Conservation (phyloP, 805 yeast species). For the Saturnispora mendoncae region DNA sequence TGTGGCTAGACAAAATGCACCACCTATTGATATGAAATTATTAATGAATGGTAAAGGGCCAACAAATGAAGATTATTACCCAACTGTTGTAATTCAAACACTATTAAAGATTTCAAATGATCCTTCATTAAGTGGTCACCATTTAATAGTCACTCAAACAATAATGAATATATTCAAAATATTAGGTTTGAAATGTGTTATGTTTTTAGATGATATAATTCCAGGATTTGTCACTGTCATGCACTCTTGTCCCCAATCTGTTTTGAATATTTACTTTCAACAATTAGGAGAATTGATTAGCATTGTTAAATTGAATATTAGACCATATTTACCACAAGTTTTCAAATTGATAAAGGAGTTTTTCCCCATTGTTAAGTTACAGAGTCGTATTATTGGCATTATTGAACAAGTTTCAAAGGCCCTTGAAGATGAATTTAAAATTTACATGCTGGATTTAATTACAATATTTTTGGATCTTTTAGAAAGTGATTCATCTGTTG, state of each 20-base stretch:
- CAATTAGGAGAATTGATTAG: slow-evolving; percentile 72
- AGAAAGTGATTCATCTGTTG: slow-evolving; percentile 59
- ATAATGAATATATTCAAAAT: slow-evolving; percentile 86
- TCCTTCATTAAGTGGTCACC: slow-evolving; percentile 75
- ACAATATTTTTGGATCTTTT: slow-evolving; percentile 69
- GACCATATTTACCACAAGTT: slow-evolving; percentile 72
- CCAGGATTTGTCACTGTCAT: slow-evolving; percentile 83
- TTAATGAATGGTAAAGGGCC: slow-evolving; percentile 94
- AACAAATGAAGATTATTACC: slow-evolving; percentile 84
- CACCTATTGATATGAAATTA: slow-evolving; percentile 82
- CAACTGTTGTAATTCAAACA: slow-evolving; percentile 86
- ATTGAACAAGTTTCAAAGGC: slow-evolving; percentile 81
- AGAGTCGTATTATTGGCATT: slow-evolving; percentile 68
- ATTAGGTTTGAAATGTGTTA: slow-evolving; percentile 78
- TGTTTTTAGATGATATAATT: slow-evolving; percentile 78
- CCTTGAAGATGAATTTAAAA: slow-evolving; percentile 85
- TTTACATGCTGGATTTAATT: slow-evolving; percentile 68
- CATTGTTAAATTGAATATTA: slow-evolving; percentile 82
- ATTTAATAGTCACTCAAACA: slow-evolving; percentile 89
- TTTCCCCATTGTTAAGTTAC: slow-evolving; percentile 53
- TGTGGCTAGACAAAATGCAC: slow-evolving; percentile 69
- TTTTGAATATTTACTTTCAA: slow-evolving; percentile 82
- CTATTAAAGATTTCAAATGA: slow-evolving; percentile 79
- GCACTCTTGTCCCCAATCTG: slow-evolving; percentile 67
- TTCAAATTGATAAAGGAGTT: slow-evolving; percentile 69